Percentiles rank a stretch among this genome's conserved stretches.
Conservation (phyloP, 306 rosid species). For the Herpetospermum pedunculosum region DNA sequence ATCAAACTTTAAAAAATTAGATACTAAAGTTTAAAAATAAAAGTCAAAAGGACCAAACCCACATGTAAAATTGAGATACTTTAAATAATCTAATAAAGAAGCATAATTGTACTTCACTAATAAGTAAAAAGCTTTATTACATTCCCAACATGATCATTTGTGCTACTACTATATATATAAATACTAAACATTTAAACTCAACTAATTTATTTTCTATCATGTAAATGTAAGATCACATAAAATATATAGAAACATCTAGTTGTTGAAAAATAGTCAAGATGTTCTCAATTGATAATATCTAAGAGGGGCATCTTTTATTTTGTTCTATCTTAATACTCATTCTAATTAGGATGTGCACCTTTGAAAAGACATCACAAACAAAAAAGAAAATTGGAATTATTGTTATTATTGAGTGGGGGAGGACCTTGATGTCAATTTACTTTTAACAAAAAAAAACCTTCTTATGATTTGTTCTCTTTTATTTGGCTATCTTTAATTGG, state of each 20-base stretch:
- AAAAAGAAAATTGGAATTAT: not conserved
- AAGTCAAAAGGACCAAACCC: no score
- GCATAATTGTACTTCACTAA: no score
- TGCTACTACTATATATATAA: not conserved
- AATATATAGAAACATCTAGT: not conserved
- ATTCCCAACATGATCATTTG: not conserved
- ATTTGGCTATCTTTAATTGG: not conserved
- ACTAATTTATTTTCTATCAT: not conserved
- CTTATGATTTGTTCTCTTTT: no score
- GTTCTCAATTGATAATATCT: not conserved
- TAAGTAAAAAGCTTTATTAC: not conserved
- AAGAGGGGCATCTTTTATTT: not conserved
- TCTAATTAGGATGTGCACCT: not conserved
- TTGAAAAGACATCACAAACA: not conserved
- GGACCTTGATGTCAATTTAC: not conserved
- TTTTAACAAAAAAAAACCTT: not conserved
- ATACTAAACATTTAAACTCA: not conserved
- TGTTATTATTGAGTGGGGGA: not conserved
- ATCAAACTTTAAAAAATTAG: not conserved
- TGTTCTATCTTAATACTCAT: not conserved
- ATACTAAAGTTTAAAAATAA: no score
- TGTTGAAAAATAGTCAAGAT: not conserved
- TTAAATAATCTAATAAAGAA: no score
- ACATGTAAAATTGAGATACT: no score
- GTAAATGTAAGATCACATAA: not conserved